A percentile compares a stretch with the other conserved stretches of the same genome.
These are phyloP conservation scores for Xylariaceae sp. DNA, from an alignment of 2,329 filamentous ascomycete species.

Conservation along the genomic window DNA sequence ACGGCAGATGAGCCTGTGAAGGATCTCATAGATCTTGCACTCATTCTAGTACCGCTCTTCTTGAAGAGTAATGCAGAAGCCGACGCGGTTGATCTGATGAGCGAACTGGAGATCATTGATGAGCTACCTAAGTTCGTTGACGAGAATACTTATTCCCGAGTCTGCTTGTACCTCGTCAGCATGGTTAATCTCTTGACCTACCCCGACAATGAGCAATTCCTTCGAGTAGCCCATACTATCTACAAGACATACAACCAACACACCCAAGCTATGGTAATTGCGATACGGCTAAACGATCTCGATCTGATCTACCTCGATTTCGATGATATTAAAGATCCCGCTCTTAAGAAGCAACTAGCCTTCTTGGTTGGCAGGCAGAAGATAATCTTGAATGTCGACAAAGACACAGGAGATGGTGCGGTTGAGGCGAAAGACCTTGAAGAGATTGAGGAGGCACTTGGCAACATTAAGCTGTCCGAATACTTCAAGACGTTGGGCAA, in stretches of 20 bases:
- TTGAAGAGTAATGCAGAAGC: slow-evolving; percentile 97
- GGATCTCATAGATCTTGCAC: slow-evolving; percentile 83
- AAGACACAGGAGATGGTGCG: slow-evolving; percentile 64
- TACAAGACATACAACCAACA: slow-evolving; percentile 93
- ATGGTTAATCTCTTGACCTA: slow-evolving; percentile 98
- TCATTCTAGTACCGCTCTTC: slow-evolving; percentile 90
- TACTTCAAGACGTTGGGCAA: slow-evolving; percentile 95
- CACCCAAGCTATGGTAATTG: slow-evolving; percentile 90
- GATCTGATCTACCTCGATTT: slow-evolving; percentile 85
- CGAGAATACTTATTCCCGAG: slow-evolving; percentile 89
- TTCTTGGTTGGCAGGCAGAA: slow-evolving; percentile 92
- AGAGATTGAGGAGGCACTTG: slow-evolving; percentile 80
- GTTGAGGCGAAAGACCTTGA: slow-evolving; percentile 72
- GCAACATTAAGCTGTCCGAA: slow-evolving; percentile 85
- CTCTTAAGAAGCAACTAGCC: slow-evolving; percentile 89
- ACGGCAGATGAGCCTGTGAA: slow-evolving; percentile 82
- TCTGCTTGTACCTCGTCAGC: slow-evolving; percentile 97
- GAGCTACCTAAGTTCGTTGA: slow-evolving; percentile 88
- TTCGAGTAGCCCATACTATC: slow-evolving; percentile 89
- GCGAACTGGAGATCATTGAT: slow-evolving; percentile 96
- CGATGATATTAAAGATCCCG: slow-evolving; percentile 76
- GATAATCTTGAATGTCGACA: slow-evolving; percentile 75
- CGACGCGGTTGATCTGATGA: slow-evolving; percentile 95
- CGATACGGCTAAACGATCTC: slow-evolving; percentile 89
- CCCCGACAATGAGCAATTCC: slow-evolving; percentile 94